Evolutionary conservation across 768 basidiomycete genomes (phyloP).

Genomic region (Leccinum incarnatum): DNA sequence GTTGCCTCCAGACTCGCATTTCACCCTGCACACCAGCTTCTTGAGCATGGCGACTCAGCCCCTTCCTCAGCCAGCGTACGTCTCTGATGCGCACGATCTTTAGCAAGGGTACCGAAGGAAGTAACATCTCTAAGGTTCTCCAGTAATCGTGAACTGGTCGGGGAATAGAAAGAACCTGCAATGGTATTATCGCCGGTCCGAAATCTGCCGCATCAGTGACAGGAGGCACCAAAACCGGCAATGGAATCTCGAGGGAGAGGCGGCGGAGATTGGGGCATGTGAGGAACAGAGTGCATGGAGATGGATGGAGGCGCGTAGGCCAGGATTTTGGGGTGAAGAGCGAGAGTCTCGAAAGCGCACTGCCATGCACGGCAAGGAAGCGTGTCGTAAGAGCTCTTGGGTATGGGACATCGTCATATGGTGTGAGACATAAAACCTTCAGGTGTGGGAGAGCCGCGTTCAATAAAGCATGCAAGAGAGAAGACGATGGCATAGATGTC

Average conservation of each 20-base stretch:
- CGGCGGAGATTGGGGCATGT: slow-evolving; percentile 58
- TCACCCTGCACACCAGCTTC: slow-evolving; percentile 79
- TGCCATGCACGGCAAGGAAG: slow-evolving; percentile 62
- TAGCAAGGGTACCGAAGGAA: slow-evolving; percentile 59
- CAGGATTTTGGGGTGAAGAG: slow-evolving; percentile 69
- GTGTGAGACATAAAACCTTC: slow-evolving; percentile 64
- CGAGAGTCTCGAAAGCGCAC: slow-evolving; percentile 54
- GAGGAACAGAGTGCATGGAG: slow-evolving; percentile 46
- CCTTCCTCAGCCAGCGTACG: slow-evolving; percentile 69
- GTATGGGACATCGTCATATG: slow-evolving; percentile 65
- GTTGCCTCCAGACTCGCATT: slow-evolving; percentile 69
- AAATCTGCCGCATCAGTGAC: slow-evolving; percentile 14
- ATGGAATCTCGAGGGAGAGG: slow-evolving; percentile 68
- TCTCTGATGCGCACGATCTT: slow-evolving; percentile 60
- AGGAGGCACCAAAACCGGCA: slow-evolving; percentile 48
- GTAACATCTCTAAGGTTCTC: slow-evolving; percentile 48
- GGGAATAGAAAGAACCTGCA: slow-evolving; percentile 72
- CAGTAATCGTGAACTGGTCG: slow-evolving; percentile 65
- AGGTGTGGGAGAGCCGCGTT: slow-evolving; percentile 60
- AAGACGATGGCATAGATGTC: slow-evolving; percentile 65
- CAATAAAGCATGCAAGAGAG: slow-evolving; percentile 59
- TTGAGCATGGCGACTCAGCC: slow-evolving; percentile 61
- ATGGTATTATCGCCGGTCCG: slow-evolving; percentile 32
- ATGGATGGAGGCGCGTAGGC: slow-evolving; percentile 58
- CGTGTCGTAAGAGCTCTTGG: slow-evolving; percentile 54